These are phyloP conservation scores for Dalbergia oliveri DNA, from an alignment of 306 rosid genomes.

Conservation along the genomic window DNA sequence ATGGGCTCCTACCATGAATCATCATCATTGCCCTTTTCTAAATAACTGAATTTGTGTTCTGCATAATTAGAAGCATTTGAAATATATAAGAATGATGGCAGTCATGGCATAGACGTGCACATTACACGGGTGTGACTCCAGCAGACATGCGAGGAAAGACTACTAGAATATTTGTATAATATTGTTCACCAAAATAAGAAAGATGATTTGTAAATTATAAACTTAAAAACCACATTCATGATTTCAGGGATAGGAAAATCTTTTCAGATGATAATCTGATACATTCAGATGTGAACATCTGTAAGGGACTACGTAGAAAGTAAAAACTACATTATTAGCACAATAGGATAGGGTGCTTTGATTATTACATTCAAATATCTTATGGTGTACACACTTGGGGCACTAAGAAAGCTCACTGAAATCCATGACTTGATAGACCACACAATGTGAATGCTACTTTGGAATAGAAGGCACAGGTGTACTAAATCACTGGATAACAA, in stretches of 20 bases:
- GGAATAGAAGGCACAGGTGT: conserved; percentile 8
- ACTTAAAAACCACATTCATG: conserved; percentile 9
- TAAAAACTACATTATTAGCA: neutral
- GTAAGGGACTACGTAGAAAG: neutral
- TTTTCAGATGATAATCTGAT: conserved; percentile 35
- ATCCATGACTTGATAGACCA: neutral
- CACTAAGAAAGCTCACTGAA: conserved; percentile 27
- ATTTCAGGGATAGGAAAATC: neutral
- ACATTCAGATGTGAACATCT: conserved; percentile 18
- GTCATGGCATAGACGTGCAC: neutral
- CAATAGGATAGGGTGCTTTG: neutral
- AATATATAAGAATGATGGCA: conserved; percentile 10
- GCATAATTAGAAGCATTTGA: conserved; percentile 1
- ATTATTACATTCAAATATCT: conserved; percentile 25
- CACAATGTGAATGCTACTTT: neutral
- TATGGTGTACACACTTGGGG: neutral
- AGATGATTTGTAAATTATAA: neutral
- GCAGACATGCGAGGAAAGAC: neutral
- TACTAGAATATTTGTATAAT: neutral
- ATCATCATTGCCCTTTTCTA: neutral
- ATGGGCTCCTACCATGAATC: neutral
- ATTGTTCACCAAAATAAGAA: neutral
- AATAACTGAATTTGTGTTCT: neutral
- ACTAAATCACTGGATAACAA: neutral
- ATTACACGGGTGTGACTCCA: neutral